A percentile compares a stretch with the other conserved stretches of the same genome.
These are phyloP conservation scores for Schizothecium vesticola DNA, from an alignment of 495 filamentous ascomycete genomes.

Conservation along the genomic window DNA sequence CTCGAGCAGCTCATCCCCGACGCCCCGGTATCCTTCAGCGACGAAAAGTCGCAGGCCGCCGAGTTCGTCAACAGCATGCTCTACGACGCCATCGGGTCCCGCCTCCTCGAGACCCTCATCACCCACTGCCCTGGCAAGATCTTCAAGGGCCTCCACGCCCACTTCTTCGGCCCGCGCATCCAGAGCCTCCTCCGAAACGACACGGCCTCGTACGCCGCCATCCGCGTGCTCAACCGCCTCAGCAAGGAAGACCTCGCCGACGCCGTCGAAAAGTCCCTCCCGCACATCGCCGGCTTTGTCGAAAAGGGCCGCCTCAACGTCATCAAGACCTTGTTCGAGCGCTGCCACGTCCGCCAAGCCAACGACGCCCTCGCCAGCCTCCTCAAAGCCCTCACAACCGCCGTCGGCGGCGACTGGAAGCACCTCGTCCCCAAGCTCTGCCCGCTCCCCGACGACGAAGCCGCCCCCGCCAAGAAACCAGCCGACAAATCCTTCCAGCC, in stretches of 20 bases:
- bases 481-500: conserved; percentile 15
- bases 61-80: conserved; percentile 78
- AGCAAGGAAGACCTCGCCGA: conserved; percentile 74
- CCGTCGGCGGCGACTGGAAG: conserved; percentile 53
- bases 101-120: conserved; percentile 80
- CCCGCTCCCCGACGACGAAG: conserved; percentile 33
- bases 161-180: conserved; percentile 69
- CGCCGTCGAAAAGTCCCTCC: conserved; percentile 60
- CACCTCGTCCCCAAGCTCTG: conserved; percentile 55
- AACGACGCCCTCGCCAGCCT: conserved; percentile 55
- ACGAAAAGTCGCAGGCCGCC: conserved; percentile 37
- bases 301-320: conserved; percentile 69
- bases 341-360: conserved; percentile 59
- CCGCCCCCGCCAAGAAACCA: conserved; percentile 31
- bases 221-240: conserved; percentile 72
- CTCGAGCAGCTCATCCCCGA: conserved; percentile 40
- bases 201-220: conserved; percentile 78
- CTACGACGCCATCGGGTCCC: conserved; percentile 84
- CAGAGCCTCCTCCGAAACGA: conserved; percentile 77
- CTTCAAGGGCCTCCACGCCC: conserved; percentile 77
- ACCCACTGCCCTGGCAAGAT: conserved; percentile 73
- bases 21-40: conserved; percentile 39
- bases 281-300: conserved; percentile 63
- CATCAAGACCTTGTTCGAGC: conserved; percentile 74
- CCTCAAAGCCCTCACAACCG: conserved; percentile 53